phyloP scores from a whole-genome alignment of 805 yeast genomes.

The Candida easanensis region DNA sequence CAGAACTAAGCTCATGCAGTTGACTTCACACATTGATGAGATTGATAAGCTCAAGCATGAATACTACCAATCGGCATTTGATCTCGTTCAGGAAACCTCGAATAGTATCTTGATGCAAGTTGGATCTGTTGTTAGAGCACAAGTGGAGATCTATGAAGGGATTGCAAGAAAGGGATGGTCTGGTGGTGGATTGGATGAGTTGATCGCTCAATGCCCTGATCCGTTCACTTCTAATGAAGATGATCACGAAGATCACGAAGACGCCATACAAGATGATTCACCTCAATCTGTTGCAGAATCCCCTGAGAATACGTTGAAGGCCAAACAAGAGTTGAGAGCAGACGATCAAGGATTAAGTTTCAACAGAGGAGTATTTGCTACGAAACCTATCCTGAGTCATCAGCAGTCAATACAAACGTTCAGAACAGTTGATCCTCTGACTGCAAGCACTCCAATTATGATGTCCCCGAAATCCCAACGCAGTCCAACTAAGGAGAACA shows the following conservation, averaged over 20 bases:
- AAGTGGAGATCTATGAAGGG: conserved; percentile 76
- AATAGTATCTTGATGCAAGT: conserved; percentile 49
- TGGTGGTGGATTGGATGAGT: conserved; percentile 80
- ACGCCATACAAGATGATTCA: neutral
- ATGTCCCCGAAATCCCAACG: conserved; percentile 5
- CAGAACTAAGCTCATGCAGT: conserved; percentile 59
- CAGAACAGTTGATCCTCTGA: conserved; percentile 9
- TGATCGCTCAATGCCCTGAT: conserved; percentile 63
- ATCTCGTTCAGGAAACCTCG: conserved; percentile 62
- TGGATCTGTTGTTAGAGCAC: conserved; percentile 70
- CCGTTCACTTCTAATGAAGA: conserved; percentile 40
- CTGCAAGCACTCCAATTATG: conserved; percentile 22
- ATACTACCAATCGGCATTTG: conserved; percentile 63
- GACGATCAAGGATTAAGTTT: conserved; percentile 13
- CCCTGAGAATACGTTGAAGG: neutral
- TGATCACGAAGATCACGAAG: conserved; percentile 9
- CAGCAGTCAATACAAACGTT: conserved; percentile 18
- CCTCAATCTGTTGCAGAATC: neutral
- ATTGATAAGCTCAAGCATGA: conserved; percentile 74
- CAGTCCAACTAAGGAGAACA: conserved; percentile 1
- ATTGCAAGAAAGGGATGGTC: conserved; percentile 84
- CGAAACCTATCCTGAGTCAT: conserved; percentile 17
- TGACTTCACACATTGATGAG: conserved; percentile 75
- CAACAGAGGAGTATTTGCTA: conserved; percentile 11
- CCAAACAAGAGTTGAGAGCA: conserved; percentile 4